phyloP scores from a whole-genome alignment of 169 alveolate genomes.

The Plasmodium relictum region DNA sequence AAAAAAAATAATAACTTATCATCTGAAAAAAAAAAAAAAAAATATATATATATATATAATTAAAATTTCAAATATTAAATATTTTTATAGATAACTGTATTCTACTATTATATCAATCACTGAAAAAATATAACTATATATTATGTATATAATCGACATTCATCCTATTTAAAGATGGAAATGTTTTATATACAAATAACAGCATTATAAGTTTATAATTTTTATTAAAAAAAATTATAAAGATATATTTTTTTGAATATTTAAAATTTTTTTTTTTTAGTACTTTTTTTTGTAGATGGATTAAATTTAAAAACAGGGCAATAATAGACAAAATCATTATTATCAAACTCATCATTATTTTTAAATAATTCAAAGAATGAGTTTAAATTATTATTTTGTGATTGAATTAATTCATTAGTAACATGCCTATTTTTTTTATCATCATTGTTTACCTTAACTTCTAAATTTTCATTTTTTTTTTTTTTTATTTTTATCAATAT shows the following conservation, averaged over 20 bases:
- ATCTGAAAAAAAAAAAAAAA: constrained; percentile 36
- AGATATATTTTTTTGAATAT: neutral
- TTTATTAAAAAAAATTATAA: too few species aligned
- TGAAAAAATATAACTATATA: too few species aligned
- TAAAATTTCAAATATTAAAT: neutral
- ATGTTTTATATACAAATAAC: too few species aligned
- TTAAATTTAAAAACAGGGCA: constrained; percentile 56
- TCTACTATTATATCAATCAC: too few species aligned
- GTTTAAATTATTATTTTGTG: neutral
- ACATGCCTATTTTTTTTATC: constrained; percentile 2
- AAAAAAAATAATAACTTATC: constrained; percentile 36
- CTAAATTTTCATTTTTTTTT: constrained; percentile 25
- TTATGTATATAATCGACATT: too few species aligned
- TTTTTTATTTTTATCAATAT: constrained; percentile 54
- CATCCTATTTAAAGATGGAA: too few species aligned
- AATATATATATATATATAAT: neutral
- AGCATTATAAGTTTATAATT: too few species aligned
- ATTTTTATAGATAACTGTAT: too few species aligned
- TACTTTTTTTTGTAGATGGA: constrained; percentile 30
- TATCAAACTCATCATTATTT: constrained; percentile 30
- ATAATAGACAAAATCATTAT: constrained; percentile 29
- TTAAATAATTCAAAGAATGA: constrained; percentile 24
- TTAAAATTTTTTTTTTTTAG: neutral
- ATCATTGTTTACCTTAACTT: constrained; percentile 1
- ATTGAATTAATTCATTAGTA: neutral